Percentiles rank a stretch among this genome's conserved stretches.
Evolutionary conservation across 2,329 filamentous ascomycete genomes (phyloP).

Genomic region (Colletotrichum lupini): DNA sequence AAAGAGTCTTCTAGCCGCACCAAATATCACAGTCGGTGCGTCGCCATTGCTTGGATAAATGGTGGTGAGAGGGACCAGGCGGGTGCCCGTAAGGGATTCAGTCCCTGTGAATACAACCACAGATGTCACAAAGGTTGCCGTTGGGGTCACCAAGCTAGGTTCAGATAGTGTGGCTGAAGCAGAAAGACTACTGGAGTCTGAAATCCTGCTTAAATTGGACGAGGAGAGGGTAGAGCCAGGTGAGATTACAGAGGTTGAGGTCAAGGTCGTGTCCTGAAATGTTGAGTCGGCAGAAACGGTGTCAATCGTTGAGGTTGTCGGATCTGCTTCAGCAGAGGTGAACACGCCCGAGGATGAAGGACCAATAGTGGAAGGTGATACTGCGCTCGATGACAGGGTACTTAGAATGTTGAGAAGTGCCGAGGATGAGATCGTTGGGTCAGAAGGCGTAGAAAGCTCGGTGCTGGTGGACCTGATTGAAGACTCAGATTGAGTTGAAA

Average conservation of each 20-base stretch:
- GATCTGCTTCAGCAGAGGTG: neutral
- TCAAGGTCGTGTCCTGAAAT: too few relatives aligned
- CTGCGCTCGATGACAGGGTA: neutral
- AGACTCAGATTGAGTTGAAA: neutral
- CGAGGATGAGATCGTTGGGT: neutral
- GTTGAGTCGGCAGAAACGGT: neutral
- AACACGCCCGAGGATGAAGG: neutral
- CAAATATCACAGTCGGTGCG: conserved; percentile 7
- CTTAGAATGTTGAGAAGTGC: neutral
- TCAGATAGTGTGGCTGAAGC: neutral
- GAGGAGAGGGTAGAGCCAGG: neutral
- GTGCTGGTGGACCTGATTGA: neutral
- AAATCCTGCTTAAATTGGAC: neutral
- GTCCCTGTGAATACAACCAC: neutral
- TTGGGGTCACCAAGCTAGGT: neutral
- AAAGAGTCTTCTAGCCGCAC: neutral
- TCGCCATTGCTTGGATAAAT: neutral
- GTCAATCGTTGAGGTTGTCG: neutral
- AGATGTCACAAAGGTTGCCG: neutral
- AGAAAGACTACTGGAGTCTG: neutral
- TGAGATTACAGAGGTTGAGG: neutral
- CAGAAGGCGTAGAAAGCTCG: neutral
- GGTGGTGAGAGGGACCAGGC: neutral
- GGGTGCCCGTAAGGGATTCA: neutral
- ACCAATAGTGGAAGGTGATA: neutral